Evolutionary conservation across 148 eudicot species (phyloP).

Genomic region (Chenopodium quinoa): DNA sequence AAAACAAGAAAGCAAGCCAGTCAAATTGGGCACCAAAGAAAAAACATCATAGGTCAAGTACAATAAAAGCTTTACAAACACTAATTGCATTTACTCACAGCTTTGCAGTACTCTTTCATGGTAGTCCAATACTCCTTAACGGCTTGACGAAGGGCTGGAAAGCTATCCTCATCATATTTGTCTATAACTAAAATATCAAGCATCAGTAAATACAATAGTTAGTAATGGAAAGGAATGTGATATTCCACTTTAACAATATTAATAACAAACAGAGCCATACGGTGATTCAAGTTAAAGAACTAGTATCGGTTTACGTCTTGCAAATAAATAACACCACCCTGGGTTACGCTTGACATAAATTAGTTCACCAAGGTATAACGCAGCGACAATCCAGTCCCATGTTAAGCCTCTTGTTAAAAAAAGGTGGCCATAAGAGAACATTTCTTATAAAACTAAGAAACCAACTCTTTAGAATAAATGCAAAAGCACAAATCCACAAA

Average conservation of each 20-base stretch:
- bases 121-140: slow-evolving; percentile 55
- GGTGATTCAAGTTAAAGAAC: not conserved
- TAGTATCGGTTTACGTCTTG: not conserved
- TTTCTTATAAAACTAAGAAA: not conserved
- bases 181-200: slow-evolving; percentile 22
- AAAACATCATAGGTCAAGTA: not conserved
- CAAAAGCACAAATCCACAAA: not conserved
- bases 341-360: not conserved
- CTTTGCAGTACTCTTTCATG: slow-evolving; percentile 74
- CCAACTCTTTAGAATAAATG: not conserved
- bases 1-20: not conserved
- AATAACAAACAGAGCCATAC: not conserved
- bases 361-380: not conserved
- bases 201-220: slow-evolving; percentile 4
- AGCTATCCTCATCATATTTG: slow-evolving; percentile 47
- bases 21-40: not conserved
- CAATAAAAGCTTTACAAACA: not conserved
- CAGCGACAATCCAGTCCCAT: not conserved
- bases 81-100: slow-evolving; percentile 45
- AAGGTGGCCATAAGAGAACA: not conserved
- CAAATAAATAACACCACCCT: not conserved
- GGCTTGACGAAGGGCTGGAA: slow-evolving; percentile 47
- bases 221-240: not conserved
- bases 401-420: not conserved
- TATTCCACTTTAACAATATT: not conserved